Percentiles rank a stretch among this genome's conserved stretches.
These are phyloP conservation scores for Mallotus nudiflorus DNA, from an alignment of 345 rosid species.

Conservation along the genomic window DNA sequence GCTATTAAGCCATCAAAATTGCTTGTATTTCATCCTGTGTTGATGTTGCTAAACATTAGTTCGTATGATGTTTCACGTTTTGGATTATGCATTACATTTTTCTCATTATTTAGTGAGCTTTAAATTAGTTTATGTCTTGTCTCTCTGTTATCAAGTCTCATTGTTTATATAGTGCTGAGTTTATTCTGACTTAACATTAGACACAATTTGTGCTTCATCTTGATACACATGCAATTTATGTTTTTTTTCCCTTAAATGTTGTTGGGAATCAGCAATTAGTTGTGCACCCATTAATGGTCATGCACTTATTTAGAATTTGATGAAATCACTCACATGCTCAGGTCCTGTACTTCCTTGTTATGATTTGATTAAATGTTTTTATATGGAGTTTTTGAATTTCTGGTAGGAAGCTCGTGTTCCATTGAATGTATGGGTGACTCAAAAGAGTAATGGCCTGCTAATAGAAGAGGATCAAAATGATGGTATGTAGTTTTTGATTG, in stretches of 20 bases:
- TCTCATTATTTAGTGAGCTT: background rate
- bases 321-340: background rate
- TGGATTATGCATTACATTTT: background rate
- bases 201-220: background rate
- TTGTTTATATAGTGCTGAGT: background rate
- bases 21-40: background rate
- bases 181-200: background rate
- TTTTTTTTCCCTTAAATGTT: background rate
- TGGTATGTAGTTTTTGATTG: slow-evolving; percentile 43
- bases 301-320: background rate
- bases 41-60: background rate
- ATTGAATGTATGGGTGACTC: slow-evolving; percentile 78
- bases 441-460: slow-evolving; percentile 69
- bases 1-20: background rate
- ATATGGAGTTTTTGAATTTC: slow-evolving; percentile 9
- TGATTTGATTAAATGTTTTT: background rate
- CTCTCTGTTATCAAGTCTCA: background rate
- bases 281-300: background rate
- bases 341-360: background rate
- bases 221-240: background rate
- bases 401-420: slow-evolving; percentile 86
- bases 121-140: background rate
- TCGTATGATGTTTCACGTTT: slow-evolving; percentile 4
- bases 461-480: slow-evolving; percentile 70
- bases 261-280: background rate